These are phyloP conservation scores for Choiromyces venosus DNA, from an alignment of 495 filamentous ascomycete species.

Conservation along the genomic window DNA sequence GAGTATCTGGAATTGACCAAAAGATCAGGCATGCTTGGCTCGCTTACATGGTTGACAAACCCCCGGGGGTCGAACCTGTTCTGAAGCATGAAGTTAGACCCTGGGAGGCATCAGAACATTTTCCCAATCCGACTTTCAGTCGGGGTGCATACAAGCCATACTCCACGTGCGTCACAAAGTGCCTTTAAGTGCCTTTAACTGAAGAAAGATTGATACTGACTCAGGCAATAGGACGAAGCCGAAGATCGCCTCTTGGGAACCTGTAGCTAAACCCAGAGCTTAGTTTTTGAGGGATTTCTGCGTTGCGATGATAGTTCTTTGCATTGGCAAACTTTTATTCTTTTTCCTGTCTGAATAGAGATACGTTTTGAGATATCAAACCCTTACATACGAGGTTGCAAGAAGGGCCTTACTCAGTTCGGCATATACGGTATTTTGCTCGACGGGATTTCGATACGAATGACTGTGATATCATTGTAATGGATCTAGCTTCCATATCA, in stretches of 20 bases:
- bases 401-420: neutral
- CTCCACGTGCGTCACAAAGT: slow-evolving; percentile 67
- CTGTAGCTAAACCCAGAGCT: slow-evolving; percentile 44
- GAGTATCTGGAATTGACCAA: slow-evolving; percentile 2
- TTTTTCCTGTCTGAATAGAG: slow-evolving; percentile 6
- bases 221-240: slow-evolving; percentile 42
- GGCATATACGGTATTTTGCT: neutral
- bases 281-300: slow-evolving; percentile 17
- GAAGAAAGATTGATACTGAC: slow-evolving; percentile 36
- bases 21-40: slow-evolving; percentile 85
- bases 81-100: slow-evolving; percentile 57
- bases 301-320: neutral
- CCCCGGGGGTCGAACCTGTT: slow-evolving; percentile 69
- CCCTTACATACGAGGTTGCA: neutral
- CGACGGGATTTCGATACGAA: neutral
- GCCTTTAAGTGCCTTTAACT: slow-evolving; percentile 1
- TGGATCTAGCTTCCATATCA: too few species aligned
- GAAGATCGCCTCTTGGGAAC: slow-evolving; percentile 49
- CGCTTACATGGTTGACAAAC: slow-evolving; percentile 83
- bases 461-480: too few species aligned
- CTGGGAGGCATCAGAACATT: slow-evolving; percentile 73
- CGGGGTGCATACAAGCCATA: slow-evolving; percentile 86
- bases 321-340: neutral
- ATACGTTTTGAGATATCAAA: neutral
- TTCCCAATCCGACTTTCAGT: slow-evolving; percentile 65